A percentile compares a stretch with the other conserved stretches of the same genome.
phyloP scores from a whole-genome alignment of 176 grass and related monocot species.

The Zea mays region DNA sequence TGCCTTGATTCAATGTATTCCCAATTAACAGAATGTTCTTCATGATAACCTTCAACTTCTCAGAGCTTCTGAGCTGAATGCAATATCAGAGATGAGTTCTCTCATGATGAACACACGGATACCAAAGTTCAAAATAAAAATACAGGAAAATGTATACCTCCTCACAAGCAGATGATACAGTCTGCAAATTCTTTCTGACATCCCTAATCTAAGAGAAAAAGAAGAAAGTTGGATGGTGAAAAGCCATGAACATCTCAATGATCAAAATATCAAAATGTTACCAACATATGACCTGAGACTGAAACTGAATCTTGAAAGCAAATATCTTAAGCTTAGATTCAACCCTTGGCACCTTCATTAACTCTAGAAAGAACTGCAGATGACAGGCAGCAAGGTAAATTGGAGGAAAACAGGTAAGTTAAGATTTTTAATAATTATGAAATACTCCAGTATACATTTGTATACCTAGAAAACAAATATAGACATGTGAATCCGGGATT shows the following conservation, averaged over 20 bases:
- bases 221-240: constrained; percentile 26
- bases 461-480: background rate
- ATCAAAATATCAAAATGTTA: constrained; percentile 11
- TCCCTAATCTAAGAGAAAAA: constrained; percentile 76
- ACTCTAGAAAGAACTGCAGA: constrained; percentile 90
- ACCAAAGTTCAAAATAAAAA: constrained; percentile 15
- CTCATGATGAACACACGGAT: constrained; percentile 29
- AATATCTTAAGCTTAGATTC: constrained; percentile 94
- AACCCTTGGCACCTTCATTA: constrained; percentile 97
- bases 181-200: constrained; percentile 76
- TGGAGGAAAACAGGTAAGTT: background rate
- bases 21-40: constrained; percentile 89
- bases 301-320: constrained; percentile 95
- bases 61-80: constrained; percentile 74
- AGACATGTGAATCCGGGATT: background rate
- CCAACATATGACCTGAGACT: constrained; percentile 63
- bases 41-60: constrained; percentile 96
- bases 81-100: constrained; percentile 29
- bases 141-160: constrained; percentile 64
- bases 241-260: constrained; percentile 39
- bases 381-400: constrained; percentile 10
- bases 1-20: constrained; percentile 94
- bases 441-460: background rate
- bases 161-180: constrained; percentile 74
- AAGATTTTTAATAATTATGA: constrained; percentile 26